A percentile compares a stretch with the other conserved stretches of the same genome.
Conservation (phyloP, 345 rosid species). For the Acer saccharum region DNA sequence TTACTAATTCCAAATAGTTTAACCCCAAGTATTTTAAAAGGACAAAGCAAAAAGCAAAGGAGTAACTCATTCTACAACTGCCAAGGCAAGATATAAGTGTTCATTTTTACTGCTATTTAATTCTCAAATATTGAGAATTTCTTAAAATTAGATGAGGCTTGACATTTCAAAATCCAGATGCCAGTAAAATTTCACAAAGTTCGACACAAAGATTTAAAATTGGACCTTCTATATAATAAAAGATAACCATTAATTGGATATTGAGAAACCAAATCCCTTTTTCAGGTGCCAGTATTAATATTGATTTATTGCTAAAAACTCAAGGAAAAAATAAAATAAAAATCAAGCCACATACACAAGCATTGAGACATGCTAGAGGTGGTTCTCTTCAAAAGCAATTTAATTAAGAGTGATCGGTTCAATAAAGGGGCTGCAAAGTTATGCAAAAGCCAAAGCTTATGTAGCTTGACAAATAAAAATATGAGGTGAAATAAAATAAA, state of each 20-base stretch:
- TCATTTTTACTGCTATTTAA: not conserved
- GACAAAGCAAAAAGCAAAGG: slow-evolving; percentile 5
- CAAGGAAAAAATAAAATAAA: not conserved
- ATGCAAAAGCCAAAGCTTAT: not conserved
- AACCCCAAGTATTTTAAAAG: not conserved
- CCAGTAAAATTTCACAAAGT: slow-evolving; percentile 8
- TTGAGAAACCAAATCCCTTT: not conserved
- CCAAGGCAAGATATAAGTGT: not conserved
- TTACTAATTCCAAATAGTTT: not conserved
- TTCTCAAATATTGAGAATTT: not conserved
- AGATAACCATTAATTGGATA: slow-evolving; percentile 1
- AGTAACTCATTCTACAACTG: not conserved
- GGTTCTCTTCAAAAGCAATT: not conserved
- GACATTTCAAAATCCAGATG: not conserved
- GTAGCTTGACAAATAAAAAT: slow-evolving; percentile 8
- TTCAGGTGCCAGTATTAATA: not conserved
- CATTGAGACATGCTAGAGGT: not conserved
- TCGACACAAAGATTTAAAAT: not conserved
- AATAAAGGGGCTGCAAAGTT: not conserved
- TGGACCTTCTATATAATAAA: not conserved
- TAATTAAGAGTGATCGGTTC: slow-evolving; percentile 8
- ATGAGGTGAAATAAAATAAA: not conserved
- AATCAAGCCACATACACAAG: not conserved
- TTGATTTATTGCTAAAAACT: not conserved
- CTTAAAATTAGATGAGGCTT: not conserved